Conservation (phyloP, 2,329 filamentous ascomycete genomes). For the Pseudogymnoascus sp. region DNA sequence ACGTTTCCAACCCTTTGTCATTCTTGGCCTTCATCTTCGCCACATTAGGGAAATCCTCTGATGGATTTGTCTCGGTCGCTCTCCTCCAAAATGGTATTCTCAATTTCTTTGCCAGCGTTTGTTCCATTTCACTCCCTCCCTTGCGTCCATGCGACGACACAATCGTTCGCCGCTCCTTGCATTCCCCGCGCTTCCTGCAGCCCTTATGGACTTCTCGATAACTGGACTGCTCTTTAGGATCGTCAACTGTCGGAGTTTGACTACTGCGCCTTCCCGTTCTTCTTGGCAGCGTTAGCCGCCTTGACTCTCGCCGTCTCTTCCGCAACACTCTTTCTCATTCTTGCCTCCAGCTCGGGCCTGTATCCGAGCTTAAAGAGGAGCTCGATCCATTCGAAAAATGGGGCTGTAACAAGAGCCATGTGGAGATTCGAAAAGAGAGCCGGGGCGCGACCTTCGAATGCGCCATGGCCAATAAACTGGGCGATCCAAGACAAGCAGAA, state of each 20-base stretch:
- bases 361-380: slow-evolving; percentile 86
- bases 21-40: not conserved
- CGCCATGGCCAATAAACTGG: slow-evolving; percentile 88
- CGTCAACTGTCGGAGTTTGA: not conserved
- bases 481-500: slow-evolving; percentile 74
- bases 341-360: slow-evolving; percentile 73
- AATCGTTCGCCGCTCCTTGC: not conserved
- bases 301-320: slow-evolving; percentile 62
- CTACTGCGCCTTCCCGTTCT: slow-evolving; percentile 43
- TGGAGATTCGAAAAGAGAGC: slow-evolving; percentile 85
- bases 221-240: not conserved
- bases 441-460: slow-evolving; percentile 80
- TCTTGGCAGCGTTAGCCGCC: slow-evolving; percentile 31
- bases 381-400: slow-evolving; percentile 96
- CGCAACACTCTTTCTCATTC: slow-evolving; percentile 69
- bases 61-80: not conserved
- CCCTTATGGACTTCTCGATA: not conserved
- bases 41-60: not conserved
- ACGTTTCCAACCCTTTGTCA: not conserved
- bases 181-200: not conserved
- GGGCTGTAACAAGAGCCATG: slow-evolving; percentile 86
- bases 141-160: not conserved
- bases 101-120: not conserved
- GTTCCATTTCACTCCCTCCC: not conserved
- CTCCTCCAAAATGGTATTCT: not conserved